These are phyloP conservation scores for Fonsecaea nubica DNA, from an alignment of 2,329 filamentous ascomycete genomes.

Conservation along the genomic window DNA sequence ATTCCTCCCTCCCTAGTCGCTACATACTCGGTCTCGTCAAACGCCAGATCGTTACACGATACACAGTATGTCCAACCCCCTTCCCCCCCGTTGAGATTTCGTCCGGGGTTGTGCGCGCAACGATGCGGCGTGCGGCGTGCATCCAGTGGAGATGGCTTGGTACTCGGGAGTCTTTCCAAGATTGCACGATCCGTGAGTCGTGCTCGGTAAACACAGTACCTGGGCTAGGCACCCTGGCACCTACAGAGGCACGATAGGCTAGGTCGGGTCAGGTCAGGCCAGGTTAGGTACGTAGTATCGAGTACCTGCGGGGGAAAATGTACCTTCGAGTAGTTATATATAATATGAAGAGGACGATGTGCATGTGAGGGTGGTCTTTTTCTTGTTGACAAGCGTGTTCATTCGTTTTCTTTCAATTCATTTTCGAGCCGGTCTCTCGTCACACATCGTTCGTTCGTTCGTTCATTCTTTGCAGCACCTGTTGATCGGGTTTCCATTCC, in stretches of 20 bases:
- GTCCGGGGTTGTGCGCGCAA: background rate
- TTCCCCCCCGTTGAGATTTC: background rate
- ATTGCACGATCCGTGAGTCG: background rate
- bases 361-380: no score
- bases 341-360: no score
- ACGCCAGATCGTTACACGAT: slow-evolving; percentile 9
- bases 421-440: slow-evolving; percentile 8
- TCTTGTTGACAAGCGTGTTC: background rate
- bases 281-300: no score
- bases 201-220: no score
- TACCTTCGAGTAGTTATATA: no score
- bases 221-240: no score
- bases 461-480: slow-evolving; percentile 25
- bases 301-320: no score
- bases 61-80: background rate
- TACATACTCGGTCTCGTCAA: background rate
- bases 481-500: slow-evolving; percentile 29
- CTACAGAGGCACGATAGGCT: no score
- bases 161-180: background rate
- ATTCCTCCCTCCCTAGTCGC: no score
- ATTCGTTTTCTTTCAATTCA: background rate
- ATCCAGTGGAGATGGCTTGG: background rate
- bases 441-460: background rate
- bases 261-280: no score
- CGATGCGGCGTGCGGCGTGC: background rate